phyloP scores from a whole-genome alignment of 495 filamentous ascomycete genomes.

The Podospora pseudoanserina region DNA sequence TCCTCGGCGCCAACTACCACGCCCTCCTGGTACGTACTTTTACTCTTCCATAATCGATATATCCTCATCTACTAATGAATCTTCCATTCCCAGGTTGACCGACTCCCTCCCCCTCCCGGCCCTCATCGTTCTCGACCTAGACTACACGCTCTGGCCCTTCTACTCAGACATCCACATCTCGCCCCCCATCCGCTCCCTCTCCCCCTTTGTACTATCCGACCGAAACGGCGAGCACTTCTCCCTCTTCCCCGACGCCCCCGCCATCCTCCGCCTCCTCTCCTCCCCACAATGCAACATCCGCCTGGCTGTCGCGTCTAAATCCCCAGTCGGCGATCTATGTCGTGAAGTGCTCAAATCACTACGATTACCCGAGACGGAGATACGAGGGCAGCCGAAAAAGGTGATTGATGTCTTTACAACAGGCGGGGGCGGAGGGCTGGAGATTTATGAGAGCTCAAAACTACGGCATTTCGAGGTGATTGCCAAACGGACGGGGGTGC shows the following conservation, averaged over 20 bases:
- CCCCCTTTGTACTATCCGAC: conserved; percentile 51
- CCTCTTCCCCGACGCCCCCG: conserved; percentile 77
- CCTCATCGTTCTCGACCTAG: conserved; percentile 86
- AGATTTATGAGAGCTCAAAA: conserved; percentile 90
- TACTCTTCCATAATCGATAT: not conserved
- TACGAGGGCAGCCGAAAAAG: conserved; percentile 43
- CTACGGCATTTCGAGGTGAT: conserved; percentile 75
- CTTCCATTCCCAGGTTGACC: conserved; percentile 44
- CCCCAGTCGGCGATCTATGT: conserved; percentile 73
- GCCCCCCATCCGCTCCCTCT: conserved; percentile 65
- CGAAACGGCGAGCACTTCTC: conserved; percentile 71
- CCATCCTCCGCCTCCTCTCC: conserved; percentile 61
- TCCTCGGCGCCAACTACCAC: conserved; percentile 19
- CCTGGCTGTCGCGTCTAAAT: conserved; percentile 78
- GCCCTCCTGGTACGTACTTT: not conserved
- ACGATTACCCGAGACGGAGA: conserved; percentile 43
- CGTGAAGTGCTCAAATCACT: conserved; percentile 75
- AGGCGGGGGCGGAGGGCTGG: conserved; percentile 56
- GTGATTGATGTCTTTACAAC: conserved; percentile 64
- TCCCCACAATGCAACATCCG: conserved; percentile 43
- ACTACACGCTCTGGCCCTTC: conserved; percentile 97
- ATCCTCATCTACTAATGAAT: conserved; percentile 8
- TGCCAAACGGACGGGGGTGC: conserved; percentile 60
- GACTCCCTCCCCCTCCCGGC: conserved; percentile 81
- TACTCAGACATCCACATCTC: conserved; percentile 93